Evolutionary conservation across 352 stramenopile species (phyloP).

Genomic region (Aphanomyces cochlioides): DNA sequence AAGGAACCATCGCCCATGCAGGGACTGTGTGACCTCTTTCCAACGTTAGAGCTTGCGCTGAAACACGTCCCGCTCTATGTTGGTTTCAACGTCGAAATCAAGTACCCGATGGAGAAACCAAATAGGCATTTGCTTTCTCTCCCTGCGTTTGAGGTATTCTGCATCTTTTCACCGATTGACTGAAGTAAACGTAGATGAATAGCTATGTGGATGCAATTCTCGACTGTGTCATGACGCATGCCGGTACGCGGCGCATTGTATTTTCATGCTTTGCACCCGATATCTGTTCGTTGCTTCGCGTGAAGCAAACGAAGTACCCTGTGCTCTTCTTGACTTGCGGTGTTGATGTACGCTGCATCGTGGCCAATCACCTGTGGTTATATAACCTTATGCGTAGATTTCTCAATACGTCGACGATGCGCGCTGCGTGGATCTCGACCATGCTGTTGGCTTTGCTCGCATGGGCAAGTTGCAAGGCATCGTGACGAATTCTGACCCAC

Average conservation of each 20-base stretch:
- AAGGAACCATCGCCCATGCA: not conserved
- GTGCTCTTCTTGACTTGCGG: slow-evolving; percentile 75
- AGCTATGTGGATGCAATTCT: slow-evolving; percentile 70
- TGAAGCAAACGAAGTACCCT: slow-evolving; percentile 69
- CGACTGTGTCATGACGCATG: slow-evolving; percentile 58
- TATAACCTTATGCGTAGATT: slow-evolving; percentile 32
- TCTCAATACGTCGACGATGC: slow-evolving; percentile 44
- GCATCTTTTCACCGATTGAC: not conserved
- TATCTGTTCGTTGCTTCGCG: slow-evolving; percentile 57
- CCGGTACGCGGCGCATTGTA: slow-evolving; percentile 51
- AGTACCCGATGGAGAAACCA: slow-evolving; percentile 64
- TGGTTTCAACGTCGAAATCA: slow-evolving; percentile 78
- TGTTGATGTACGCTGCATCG: slow-evolving; percentile 12
- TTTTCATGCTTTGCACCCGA: slow-evolving; percentile 80
- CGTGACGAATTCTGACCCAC: slow-evolving; percentile 68
- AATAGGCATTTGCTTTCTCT: slow-evolving; percentile 43
- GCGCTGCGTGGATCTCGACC: slow-evolving; percentile 53
- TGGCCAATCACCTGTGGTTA: not conserved
- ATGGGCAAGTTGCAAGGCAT: slow-evolving; percentile 69
- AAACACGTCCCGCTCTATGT: slow-evolving; percentile 68
- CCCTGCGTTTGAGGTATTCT: slow-evolving; percentile 42
- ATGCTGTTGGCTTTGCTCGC: slow-evolving; percentile 51
- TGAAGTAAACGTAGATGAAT: slow-evolving; percentile 41
- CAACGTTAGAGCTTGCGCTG: slow-evolving; percentile 58
- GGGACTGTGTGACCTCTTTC: slow-evolving; percentile 65